Evolutionary conservation across 495 filamentous ascomycete species (phyloP).

Genomic region (Mytilinidion resinicola): DNA sequence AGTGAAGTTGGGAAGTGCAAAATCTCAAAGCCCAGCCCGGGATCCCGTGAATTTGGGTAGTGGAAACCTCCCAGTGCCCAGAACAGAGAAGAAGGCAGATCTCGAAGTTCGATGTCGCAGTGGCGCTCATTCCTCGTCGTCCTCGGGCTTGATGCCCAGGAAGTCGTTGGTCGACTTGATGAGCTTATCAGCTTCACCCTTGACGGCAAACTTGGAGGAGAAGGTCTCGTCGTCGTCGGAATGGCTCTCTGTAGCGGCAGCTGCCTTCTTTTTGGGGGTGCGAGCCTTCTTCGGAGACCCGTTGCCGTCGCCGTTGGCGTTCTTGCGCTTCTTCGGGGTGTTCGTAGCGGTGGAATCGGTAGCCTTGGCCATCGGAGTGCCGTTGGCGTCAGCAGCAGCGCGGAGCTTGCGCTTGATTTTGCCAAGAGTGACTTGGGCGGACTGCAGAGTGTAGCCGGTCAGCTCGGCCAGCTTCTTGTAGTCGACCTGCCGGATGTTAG

Average conservation of each 20-base stretch:
- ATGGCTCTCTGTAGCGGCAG: neutral
- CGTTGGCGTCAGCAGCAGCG: neutral
- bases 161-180: neutral
- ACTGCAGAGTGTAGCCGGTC: slow-evolving; percentile 14
- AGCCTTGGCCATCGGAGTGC: neutral
- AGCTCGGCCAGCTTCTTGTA: slow-evolving; percentile 19
- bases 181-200: neutral
- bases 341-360: neutral
- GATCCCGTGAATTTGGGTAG: no score
- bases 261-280: neutral
- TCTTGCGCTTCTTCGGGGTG: slow-evolving; percentile 3
- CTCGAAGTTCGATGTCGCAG: no score
- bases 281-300: neutral
- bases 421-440: slow-evolving; percentile 19
- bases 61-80: no score
- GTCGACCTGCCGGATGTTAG: slow-evolving; percentile 20
- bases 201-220: neutral
- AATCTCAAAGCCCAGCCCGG: no score
- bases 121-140: no score
- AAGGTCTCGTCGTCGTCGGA: neutral
- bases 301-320: neutral
- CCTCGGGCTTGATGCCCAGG: neutral
- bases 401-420: slow-evolving; percentile 24
- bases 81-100: no score
- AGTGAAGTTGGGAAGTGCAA: no score